Conservation (phyloP, 1,139 yeast genomes). For the Suhomyces ambrosiae region DNA sequence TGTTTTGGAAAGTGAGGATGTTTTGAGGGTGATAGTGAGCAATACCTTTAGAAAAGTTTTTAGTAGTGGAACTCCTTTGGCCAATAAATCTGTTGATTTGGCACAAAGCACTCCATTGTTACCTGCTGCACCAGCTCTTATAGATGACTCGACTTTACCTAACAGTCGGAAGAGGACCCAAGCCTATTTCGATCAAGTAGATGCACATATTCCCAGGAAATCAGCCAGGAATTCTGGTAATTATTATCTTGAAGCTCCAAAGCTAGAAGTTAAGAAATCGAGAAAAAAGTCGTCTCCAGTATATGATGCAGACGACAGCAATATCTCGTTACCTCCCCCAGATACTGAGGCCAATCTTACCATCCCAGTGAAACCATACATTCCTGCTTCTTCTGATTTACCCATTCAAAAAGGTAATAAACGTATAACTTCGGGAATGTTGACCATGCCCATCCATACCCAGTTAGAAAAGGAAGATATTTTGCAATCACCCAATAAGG, state of each 20-base stretch:
- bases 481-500: slow-evolving; percentile 5
- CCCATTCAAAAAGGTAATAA: slow-evolving; percentile 25
- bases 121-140: slow-evolving; percentile 16
- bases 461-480: slow-evolving; percentile 13
- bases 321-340: slow-evolving; percentile 41
- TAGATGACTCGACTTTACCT: slow-evolving; percentile 14
- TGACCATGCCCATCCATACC: slow-evolving; percentile 34
- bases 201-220: slow-evolving; percentile 31
- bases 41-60: slow-evolving; percentile 20
- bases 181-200: slow-evolving; percentile 32
- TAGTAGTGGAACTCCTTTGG: slow-evolving; percentile 7
- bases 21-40: slow-evolving; percentile 56
- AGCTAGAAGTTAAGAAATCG: slow-evolving; percentile 12
- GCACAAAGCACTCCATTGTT: slow-evolving; percentile 16
- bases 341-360: slow-evolving; percentile 22
- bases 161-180: slow-evolving; percentile 27
- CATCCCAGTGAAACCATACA: slow-evolving; percentile 26
- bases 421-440: slow-evolving; percentile 72
- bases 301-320: slow-evolving; percentile 20
- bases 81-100: slow-evolving; percentile 12
- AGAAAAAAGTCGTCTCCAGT: slow-evolving; percentile 10
- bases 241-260: slow-evolving; percentile 10
- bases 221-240: slow-evolving; percentile 9
- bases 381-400: slow-evolving; percentile 14
- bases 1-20: slow-evolving; percentile 58